phyloP scores from a whole-genome alignment of 2,329 filamentous ascomycete genomes.

The Elsinoe ampelina region DNA sequence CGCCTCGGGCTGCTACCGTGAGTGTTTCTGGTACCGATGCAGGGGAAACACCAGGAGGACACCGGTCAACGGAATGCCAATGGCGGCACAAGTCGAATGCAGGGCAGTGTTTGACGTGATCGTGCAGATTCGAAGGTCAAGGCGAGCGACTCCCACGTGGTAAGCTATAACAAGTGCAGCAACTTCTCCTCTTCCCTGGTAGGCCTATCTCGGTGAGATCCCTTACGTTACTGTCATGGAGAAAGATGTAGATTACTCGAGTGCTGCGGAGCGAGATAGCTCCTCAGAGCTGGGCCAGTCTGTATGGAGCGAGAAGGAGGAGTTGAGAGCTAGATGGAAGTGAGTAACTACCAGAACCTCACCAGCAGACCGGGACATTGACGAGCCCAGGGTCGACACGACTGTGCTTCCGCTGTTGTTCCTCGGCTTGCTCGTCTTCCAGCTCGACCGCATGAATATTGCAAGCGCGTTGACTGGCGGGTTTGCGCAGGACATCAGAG shows the following conservation, averaged over 20 bases:
- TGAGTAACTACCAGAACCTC: background rate
- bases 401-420: slow-evolving; percentile 42
- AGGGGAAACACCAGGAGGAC: background rate
- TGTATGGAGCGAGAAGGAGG: background rate
- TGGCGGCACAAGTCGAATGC: background rate
- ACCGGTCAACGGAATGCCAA: background rate
- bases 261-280: background rate
- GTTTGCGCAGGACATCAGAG: slow-evolving; percentile 35
- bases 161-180: background rate
- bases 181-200: background rate
- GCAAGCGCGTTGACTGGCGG: slow-evolving; percentile 43
- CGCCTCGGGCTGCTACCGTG: background rate
- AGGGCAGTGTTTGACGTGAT: background rate
- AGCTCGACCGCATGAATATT: slow-evolving; percentile 46
- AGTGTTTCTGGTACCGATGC: background rate
- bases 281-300: background rate
- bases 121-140: background rate
- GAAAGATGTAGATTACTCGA: background rate
- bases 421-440: slow-evolving; percentile 43
- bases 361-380: background rate
- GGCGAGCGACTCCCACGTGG: background rate
- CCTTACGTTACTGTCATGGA: background rate
- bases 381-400: slow-evolving; percentile 34
- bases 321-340: background rate
- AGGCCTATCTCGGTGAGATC: background rate